Evolutionary conservation across 1,284 basidiomycete species (phyloP).

Genomic region (Cutaneotrichosporon daszewskae): DNA sequence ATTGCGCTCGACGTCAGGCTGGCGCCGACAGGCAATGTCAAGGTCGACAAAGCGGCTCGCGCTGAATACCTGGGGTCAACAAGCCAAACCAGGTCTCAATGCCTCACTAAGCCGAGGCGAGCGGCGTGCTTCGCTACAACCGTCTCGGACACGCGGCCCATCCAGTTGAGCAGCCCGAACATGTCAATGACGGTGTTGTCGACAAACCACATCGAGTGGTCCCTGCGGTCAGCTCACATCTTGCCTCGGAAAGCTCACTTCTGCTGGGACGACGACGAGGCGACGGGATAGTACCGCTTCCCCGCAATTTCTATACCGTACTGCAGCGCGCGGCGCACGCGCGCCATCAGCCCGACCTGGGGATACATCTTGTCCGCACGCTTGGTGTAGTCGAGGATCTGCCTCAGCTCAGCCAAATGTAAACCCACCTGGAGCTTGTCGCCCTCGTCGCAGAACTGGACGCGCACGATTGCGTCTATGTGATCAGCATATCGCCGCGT

Average conservation of each 20-base stretch:
- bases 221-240: slow-evolving; percentile 26
- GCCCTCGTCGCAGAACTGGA: slow-evolving; percentile 45
- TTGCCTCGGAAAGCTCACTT: slow-evolving; percentile 23
- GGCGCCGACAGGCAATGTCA: slow-evolving; percentile 9
- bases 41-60: slow-evolving; percentile 34
- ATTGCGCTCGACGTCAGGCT: slow-evolving; percentile 17
- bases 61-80: slow-evolving; percentile 31
- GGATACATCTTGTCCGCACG: slow-evolving; percentile 25
- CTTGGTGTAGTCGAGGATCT: slow-evolving; percentile 37
- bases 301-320: slow-evolving; percentile 40
- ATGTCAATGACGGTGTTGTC: slow-evolving; percentile 30
- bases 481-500: slow-evolving; percentile 34
- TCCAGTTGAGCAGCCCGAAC: slow-evolving; percentile 32
- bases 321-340: slow-evolving; percentile 40
- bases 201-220: slow-evolving; percentile 47
- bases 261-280: slow-evolving; percentile 41
- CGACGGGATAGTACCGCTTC: slow-evolving; percentile 35
- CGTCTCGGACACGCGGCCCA: slow-evolving; percentile 40
- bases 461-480: slow-evolving; percentile 43
- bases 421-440: slow-evolving; percentile 37
- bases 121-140: slow-evolving; percentile 45
- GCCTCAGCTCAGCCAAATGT: slow-evolving; percentile 3
- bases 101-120: slow-evolving; percentile 39
- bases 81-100: not conserved
- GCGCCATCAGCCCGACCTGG: slow-evolving; percentile 39